Percentiles rank a stretch among this genome's conserved stretches.
Conservation (phyloP, 2,329 filamentous ascomycete species). For the Colletotrichum acutatum region DNA sequence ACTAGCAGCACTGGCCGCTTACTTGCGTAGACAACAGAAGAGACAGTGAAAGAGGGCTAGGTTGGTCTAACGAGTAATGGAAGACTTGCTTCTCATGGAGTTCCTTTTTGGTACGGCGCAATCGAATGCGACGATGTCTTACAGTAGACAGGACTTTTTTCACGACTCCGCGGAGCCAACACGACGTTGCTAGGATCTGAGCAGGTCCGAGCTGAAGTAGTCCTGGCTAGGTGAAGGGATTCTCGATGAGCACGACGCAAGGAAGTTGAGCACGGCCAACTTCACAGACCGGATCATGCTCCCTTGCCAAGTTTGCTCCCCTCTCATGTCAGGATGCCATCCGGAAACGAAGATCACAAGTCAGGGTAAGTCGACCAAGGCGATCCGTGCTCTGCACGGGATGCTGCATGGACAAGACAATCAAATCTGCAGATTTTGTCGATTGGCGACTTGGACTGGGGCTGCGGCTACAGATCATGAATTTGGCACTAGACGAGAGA, state of each 20-base stretch:
- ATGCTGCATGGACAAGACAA: neutral
- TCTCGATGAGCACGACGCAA: neutral
- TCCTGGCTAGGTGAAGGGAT: conserved; percentile 9
- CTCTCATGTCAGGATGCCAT: neutral
- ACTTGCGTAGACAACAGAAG: neutral
- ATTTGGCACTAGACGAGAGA: neutral
- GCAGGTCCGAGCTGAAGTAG: conserved; percentile 13
- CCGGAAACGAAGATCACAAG: neutral
- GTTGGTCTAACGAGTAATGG: neutral
- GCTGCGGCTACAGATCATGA: neutral
- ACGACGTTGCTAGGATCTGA: neutral
- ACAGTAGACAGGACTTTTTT: neutral
- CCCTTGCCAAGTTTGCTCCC: neutral
- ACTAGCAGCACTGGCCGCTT: neutral
- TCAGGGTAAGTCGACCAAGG: neutral
- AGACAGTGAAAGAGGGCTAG: neutral
- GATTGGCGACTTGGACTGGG: neutral
- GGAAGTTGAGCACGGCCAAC: conserved; percentile 4
- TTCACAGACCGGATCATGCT: neutral
- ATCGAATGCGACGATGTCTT: neutral
- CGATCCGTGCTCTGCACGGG: neutral
- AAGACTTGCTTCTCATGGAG: neutral
- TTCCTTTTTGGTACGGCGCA: neutral
- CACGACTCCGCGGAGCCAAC: neutral
- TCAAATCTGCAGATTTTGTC: neutral